Conservation (phyloP, 2,329 filamentous ascomycete genomes). For the Colletotrichum karsti region DNA sequence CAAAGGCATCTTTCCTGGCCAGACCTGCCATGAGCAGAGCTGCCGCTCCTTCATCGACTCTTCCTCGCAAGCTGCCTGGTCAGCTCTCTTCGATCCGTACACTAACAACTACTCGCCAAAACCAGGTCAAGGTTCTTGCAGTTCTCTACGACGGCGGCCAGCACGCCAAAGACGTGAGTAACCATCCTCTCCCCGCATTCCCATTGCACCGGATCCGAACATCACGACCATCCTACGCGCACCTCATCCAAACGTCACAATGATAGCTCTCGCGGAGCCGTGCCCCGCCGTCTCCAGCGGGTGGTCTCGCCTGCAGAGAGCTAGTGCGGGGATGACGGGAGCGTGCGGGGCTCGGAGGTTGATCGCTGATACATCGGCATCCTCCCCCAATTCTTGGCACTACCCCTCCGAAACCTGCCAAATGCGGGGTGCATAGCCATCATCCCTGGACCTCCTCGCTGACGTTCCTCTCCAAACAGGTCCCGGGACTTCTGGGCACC, state of each 20-base stretch:
- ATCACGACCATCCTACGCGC: not conserved
- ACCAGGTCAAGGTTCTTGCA: slow-evolving; percentile 91
- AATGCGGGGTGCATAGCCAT: slow-evolving; percentile 27
- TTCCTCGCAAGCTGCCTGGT: slow-evolving; percentile 49
- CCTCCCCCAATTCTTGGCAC: slow-evolving; percentile 17
- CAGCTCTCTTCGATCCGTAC: slow-evolving; percentile 64
- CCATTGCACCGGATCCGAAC: not conserved
- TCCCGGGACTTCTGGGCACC: slow-evolving; percentile 87
- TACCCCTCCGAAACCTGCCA: slow-evolving; percentile 7
- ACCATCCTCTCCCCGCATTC: not conserved
- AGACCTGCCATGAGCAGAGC: slow-evolving; percentile 27
- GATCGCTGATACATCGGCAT: slow-evolving; percentile 31
- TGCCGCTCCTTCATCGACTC: slow-evolving; percentile 35
- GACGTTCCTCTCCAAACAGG: slow-evolving; percentile 47
- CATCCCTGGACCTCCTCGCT: slow-evolving; percentile 10
- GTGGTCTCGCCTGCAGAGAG: slow-evolving; percentile 2
- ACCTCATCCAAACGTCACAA: slow-evolving; percentile 15
- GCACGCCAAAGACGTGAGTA: slow-evolving; percentile 83
- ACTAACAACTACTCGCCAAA: slow-evolving; percentile 54
- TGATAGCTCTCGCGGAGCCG: slow-evolving; percentile 21
- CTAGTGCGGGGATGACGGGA: slow-evolving; percentile 27
- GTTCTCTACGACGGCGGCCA: slow-evolving; percentile 92
- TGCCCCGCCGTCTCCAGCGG: slow-evolving; percentile 12
- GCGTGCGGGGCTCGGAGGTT: slow-evolving; percentile 28
- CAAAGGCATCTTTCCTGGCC: slow-evolving; percentile 31